Percentiles rank a stretch among this genome's conserved stretches.
These are phyloP conservation scores for Boletus reticulatus DNA, from an alignment of 768 basidiomycete species.

Conservation along the genomic window DNA sequence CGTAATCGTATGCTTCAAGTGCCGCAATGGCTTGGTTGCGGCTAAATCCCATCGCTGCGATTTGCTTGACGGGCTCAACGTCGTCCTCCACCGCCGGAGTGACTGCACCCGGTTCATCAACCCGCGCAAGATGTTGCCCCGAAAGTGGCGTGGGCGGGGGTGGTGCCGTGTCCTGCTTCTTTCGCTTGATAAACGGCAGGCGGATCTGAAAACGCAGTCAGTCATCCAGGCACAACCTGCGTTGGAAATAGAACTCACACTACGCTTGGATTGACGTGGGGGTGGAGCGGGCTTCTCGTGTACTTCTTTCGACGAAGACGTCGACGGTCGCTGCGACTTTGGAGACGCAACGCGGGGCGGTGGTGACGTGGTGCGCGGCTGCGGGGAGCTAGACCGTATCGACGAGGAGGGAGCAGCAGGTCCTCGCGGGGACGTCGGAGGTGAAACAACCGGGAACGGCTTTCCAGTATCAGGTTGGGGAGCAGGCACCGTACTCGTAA, in stretches of 20 bases:
- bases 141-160: conserved; percentile 36
- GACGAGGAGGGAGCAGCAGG: conserved; percentile 27
- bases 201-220: conserved; percentile 48
- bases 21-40: conserved; percentile 79
- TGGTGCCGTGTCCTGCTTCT: conserved; percentile 57
- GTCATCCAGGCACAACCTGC: conserved; percentile 2
- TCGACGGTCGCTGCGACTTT: conserved; percentile 53
- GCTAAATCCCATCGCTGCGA: conserved; percentile 90
- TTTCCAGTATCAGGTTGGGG: conserved; percentile 18
- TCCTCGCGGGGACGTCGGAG: conserved; percentile 39
- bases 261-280: conserved; percentile 68
- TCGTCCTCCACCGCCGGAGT: conserved; percentile 69
- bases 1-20: conserved; percentile 81
- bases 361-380: conserved; percentile 44
- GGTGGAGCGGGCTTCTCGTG: conserved; percentile 56
- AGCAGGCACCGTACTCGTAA: conserved; percentile 19
- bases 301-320: conserved; percentile 51
- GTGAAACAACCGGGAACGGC: conserved; percentile 40
- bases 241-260: conserved; percentile 48
- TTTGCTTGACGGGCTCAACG: conserved; percentile 70
- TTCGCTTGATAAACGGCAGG: conserved; percentile 75
- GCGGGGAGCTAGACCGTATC: conserved; percentile 40
- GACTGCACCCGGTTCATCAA: conserved; percentile 39
- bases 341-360: conserved; percentile 53
- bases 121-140: conserved; percentile 39